Conservation (phyloP, 495 filamentous ascomycete genomes). For the Neohortaea acidophila region DNA sequence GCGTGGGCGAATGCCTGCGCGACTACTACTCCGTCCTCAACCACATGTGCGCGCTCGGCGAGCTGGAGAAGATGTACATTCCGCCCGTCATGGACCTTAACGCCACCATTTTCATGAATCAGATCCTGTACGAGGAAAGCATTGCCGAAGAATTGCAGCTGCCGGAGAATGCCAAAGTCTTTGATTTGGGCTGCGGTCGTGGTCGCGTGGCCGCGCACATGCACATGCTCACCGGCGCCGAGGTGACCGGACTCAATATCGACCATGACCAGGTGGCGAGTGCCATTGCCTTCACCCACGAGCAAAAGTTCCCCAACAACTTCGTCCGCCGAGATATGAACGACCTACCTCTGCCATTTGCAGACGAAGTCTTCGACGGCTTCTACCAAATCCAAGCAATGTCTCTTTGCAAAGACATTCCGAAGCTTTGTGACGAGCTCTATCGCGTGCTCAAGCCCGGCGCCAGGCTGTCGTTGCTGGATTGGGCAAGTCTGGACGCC, state of each 20-base stretch:
- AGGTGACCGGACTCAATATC: conserved; percentile 47
- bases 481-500: conserved; percentile 43
- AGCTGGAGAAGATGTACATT: conserved; percentile 57
- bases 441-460: conserved; percentile 44
- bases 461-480: conserved; percentile 39
- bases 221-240: conserved; percentile 38
- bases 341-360: conserved; percentile 42
- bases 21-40: conserved; percentile 50
- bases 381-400: conserved; percentile 53
- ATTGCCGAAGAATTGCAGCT: conserved; percentile 40
- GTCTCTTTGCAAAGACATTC: conserved; percentile 42
- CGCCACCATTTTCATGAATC: conserved; percentile 31
- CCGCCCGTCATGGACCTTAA: conserved; percentile 46
- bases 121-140: conserved; percentile 46
- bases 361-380: conserved; percentile 40
- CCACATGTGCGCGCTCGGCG: conserved; percentile 49
- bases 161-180: conserved; percentile 34
- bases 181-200: conserved; percentile 47
- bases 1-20: conserved; percentile 43
- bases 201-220: conserved; percentile 49
- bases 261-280: conserved; percentile 46
- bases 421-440: conserved; percentile 38
- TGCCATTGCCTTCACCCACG: conserved; percentile 36
- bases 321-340: conserved; percentile 47
- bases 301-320: conserved; percentile 35